Evolutionary conservation across 768 basidiomycete genomes (phyloP), one percentile per base, ranked within the genome.

Genomic region (Lactarius tabidus): DNA sequence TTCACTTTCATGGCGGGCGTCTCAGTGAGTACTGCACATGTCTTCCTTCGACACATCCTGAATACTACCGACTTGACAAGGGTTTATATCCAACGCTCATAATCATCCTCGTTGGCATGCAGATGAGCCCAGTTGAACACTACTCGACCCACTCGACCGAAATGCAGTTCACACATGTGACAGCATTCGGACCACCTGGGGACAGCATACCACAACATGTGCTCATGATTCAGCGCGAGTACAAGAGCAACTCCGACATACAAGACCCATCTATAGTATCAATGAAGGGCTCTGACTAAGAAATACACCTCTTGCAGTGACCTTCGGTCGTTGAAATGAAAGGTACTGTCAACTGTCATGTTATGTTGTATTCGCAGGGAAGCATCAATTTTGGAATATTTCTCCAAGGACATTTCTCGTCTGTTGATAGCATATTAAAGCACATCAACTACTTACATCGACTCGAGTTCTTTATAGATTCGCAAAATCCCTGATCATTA

Each of bases 41-140:
- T 45, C 2, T 3, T 20, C 23, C 3, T 18, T 17, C 3, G 23
- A 31, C 8, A 1, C 1, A 35, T 26, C 29, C 53, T 65, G 4
- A 39, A 56, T n/a, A n/a, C n/a, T 60, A 26, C 20, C 39, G 7
- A 26, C 8, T 17, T 20, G 5, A 10, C 18, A 7, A 65, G 64
- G 64, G 59, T 15, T 4, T 41, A 31, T 61, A 65, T 52, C 64
- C 64, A 9, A 65, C 55, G 36, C 36, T 61, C 55, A 65, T 65
- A 17, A 39, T 65, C 29, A 48, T 65, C 12, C 64, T 65, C 9
- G 64, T 65, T 39, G 56, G 59, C 23, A n/a, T 31, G n/a, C 64
- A 65, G 64, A 65, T 57, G 59, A 65, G 64, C 55, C 64, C 64
- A 9, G 36, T 65, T 23, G 59, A 65, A 20, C 15, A 52, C 45